Percentiles rank a stretch among this genome's conserved stretches.
Evolutionary conservation across 2,329 filamentous ascomycete genomes (phyloP).

Genomic region (Sclerotinia subarctica): DNA sequence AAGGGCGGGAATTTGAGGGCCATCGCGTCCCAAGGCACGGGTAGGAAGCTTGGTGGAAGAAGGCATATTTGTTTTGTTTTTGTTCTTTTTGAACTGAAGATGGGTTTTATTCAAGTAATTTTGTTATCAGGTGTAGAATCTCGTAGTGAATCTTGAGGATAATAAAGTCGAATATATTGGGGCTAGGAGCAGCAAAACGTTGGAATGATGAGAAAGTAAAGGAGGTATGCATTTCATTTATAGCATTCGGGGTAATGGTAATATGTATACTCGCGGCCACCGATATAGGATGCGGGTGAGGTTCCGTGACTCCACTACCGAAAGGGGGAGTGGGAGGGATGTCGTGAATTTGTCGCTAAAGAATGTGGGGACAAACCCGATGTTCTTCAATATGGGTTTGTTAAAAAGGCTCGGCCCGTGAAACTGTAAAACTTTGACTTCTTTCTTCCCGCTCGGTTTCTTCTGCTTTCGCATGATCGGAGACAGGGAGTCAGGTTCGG

Average conservation of each 20-base stretch:
- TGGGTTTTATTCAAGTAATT: neutral
- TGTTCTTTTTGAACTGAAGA: neutral
- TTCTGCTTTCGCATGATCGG: neutral
- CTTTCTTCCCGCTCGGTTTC: neutral
- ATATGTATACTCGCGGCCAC: conserved; percentile 14
- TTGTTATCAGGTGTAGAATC: neutral
- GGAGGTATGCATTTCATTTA: neutral
- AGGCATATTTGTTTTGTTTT: conserved; percentile 10
- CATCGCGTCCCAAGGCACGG: conserved; percentile 20
- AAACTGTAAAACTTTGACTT: neutral
- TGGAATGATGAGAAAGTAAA: conserved; percentile 9
- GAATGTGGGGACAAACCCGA: neutral
- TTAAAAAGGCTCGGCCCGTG: conserved; percentile 5
- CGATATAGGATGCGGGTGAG: conserved; percentile 1
- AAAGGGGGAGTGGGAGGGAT: conserved; percentile 14
- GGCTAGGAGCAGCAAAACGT: neutral
- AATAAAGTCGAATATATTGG: neutral
- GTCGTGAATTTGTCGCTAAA: neutral
- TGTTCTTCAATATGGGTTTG: conserved; percentile 2
- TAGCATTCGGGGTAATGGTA: conserved; percentile 11
- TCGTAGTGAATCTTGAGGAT: neutral
- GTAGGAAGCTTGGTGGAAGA: conserved; percentile 22
- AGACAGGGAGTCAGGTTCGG: neutral
- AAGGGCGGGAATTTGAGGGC: conserved; percentile 23
- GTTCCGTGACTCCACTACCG: conserved; percentile 18